These are phyloP conservation scores for Gentiana dahurica DNA, from an alignment of 257 asterid species.

Conservation along the genomic window DNA sequence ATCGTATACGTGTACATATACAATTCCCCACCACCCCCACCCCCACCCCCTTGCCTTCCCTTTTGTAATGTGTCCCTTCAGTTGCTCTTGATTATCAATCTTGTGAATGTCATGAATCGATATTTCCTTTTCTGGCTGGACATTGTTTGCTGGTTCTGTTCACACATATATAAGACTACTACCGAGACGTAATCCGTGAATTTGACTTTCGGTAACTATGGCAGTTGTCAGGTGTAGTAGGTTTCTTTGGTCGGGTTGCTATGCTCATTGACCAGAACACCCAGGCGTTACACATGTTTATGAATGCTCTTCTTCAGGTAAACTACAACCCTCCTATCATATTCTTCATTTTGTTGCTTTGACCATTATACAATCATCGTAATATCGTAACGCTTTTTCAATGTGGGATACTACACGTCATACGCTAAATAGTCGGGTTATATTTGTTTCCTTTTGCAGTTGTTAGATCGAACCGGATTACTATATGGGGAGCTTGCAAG, in stretches of 20 bases:
- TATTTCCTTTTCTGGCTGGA: too few species aligned
- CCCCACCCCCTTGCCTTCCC: too few species aligned
- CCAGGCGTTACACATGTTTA: conserved; percentile 92
- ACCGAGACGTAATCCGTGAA: too few species aligned
- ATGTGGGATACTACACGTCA: not conserved
- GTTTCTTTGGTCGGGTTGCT: conserved; percentile 78
- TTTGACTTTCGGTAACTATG: not conserved
- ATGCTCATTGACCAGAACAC: conserved; percentile 89
- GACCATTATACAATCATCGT: too few species aligned
- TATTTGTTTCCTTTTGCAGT: conserved; percentile 31
- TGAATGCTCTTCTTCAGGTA: conserved; percentile 74
- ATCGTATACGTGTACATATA: too few species aligned
- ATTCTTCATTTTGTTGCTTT: too few species aligned
- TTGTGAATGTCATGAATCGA: too few species aligned
- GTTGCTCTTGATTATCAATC: too few species aligned
- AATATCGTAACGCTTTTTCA: not conserved
- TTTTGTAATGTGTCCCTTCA: too few species aligned
- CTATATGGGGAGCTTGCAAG: conserved; percentile 92
- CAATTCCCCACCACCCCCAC: too few species aligned
- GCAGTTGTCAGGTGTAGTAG: conserved; percentile 93
- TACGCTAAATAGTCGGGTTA: not conserved
- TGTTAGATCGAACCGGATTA: conserved; percentile 87
- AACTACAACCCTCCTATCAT: conserved; percentile 1
- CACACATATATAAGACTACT: too few species aligned
- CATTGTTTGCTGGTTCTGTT: too few species aligned